Base-by-base conservation (phyloP, 306 rosid genomes). In the Cucumis hystrix region DNA sequence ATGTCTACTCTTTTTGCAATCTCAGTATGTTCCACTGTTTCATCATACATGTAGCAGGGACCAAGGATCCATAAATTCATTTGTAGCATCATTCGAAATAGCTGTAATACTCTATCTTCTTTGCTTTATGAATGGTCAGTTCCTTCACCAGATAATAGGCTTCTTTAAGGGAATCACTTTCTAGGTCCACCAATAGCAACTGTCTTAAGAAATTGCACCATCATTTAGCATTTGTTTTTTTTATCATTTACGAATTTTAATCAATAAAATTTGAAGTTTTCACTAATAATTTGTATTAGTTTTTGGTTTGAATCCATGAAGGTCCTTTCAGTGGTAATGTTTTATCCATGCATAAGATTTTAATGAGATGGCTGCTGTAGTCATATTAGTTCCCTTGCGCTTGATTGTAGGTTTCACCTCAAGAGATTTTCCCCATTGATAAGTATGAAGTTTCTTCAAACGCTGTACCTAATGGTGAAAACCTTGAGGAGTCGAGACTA, bases 401-500 rank as follows among this genome's bases (percentile, higher is more conserved):
- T 28, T 80, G 78, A 57, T 78, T 70, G 83, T 87, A 96, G 99
- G 91, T 92, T 82, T 84, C 87, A 33, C 98, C 99, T 66, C 78
- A 79, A 84, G 97, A 91, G 82, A 89, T 96, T 79, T 78, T 87
- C 77, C 87, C 85, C 68, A 70, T 92, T 78, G 99, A 91, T 76
- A 92, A 85, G 76, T 79, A 80, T 61, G 99, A 92, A 82, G 84
- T 78, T 81, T 78, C 90, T 68, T 81, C 81, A 85, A 83, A 77
- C 65, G 78, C 89, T 75, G 81, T 56, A 77, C 81, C 82, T 33
- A 12, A 49, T 82, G 98, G 80, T 79, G 88, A 83, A 80, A 84
- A 84, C 82, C 64, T 82, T 59, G 93, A 82, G 76, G 91, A 84
- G 82, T 83, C 83, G 81, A 67, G 79, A 81, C 86, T 75, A 80